A percentile compares a stretch with the other conserved stretches of the same genome.
phyloP scores from a whole-genome alignment of 2,329 filamentous ascomycete genomes.

The Leptographium lundbergii region DNA sequence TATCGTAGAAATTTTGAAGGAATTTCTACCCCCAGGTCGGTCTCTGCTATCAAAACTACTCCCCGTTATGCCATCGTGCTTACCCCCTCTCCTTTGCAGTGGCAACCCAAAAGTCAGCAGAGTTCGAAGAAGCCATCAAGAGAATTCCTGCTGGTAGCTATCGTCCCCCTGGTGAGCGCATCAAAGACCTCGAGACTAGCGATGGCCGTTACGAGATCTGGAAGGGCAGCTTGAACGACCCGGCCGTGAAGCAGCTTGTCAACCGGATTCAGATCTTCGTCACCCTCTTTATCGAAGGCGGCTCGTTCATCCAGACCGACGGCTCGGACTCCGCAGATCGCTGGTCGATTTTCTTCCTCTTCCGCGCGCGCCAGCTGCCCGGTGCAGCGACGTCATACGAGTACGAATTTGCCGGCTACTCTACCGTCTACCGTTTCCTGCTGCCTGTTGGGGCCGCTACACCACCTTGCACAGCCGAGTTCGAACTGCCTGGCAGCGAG shows the following conservation, averaged over 20 bases:
- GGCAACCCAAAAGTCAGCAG: slow-evolving; percentile 49
- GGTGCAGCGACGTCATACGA: slow-evolving; percentile 32
- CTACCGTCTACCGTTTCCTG: slow-evolving; percentile 83
- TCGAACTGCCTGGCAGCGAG: slow-evolving; percentile 21
- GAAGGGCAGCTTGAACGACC: slow-evolving; percentile 62
- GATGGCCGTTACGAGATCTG: slow-evolving; percentile 68
- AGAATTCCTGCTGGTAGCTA: slow-evolving; percentile 28
- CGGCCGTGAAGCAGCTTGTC: slow-evolving; percentile 56
- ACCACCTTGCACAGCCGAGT: slow-evolving; percentile 23
- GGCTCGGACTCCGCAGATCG: slow-evolving; percentile 62
- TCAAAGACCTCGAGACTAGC: slow-evolving; percentile 48
- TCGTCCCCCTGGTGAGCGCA: slow-evolving; percentile 64
- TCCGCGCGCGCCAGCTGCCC: slow-evolving; percentile 36
- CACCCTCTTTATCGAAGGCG: slow-evolving; percentile 84
- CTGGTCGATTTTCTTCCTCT: slow-evolving; percentile 88
- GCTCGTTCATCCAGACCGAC: slow-evolving; percentile 51
- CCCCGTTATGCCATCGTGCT: neutral
- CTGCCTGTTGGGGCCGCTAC: slow-evolving; percentile 48
- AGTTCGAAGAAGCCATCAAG: slow-evolving; percentile 49
- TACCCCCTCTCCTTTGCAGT: slow-evolving; percentile 28
- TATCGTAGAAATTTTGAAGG: slow-evolving; percentile 49
- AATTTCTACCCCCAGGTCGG: slow-evolving; percentile 55
- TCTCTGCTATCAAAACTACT: slow-evolving; percentile 7
- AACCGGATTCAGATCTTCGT: slow-evolving; percentile 73
- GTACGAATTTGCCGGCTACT: slow-evolving; percentile 83